These are phyloP conservation scores for Nakazawaea ishiwadae DNA, from an alignment of 805 yeast genomes.

Conservation along the genomic window DNA sequence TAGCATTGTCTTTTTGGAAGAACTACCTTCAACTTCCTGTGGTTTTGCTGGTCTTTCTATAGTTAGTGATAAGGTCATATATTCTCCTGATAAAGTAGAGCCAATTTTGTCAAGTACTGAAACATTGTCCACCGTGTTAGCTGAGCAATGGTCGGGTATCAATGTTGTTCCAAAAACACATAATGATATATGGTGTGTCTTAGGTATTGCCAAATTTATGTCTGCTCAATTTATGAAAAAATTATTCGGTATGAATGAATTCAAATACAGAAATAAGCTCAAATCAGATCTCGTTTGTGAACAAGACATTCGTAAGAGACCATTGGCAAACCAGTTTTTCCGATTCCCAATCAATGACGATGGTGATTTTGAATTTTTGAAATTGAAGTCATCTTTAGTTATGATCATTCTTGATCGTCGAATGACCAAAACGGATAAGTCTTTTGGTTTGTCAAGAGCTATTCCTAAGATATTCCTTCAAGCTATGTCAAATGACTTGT, in stretches of 20 bases:
- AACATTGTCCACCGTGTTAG: conserved; percentile 59
- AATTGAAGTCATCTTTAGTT: conserved; percentile 81
- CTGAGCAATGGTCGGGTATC: conserved; percentile 92
- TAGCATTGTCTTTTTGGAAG: conserved; percentile 68
- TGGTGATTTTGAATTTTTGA: conserved; percentile 62
- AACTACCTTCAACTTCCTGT: conserved; percentile 40
- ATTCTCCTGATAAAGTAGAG: conserved; percentile 72
- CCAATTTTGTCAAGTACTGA: conserved; percentile 72
- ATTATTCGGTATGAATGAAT: conserved; percentile 82
- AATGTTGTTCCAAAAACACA: conserved; percentile 77
- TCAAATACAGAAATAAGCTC: conserved; percentile 62
- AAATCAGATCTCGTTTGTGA: conserved; percentile 64
- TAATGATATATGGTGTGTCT: conserved; percentile 84
- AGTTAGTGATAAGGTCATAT: conserved; percentile 56
- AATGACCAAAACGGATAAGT: conserved; percentile 94
- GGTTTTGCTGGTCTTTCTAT: conserved; percentile 76
- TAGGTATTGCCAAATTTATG: conserved; percentile 85
- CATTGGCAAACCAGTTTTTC: conserved; percentile 69
- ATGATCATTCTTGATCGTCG: conserved; percentile 80
- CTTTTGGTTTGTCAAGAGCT: conserved; percentile 88
- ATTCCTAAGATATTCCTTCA: conserved; percentile 88
- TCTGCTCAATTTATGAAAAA: conserved; percentile 61
- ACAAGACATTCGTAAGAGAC: conserved; percentile 73
- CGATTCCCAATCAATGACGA: conserved; percentile 56
- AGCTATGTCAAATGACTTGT: conserved; percentile 92